Percentiles rank a stretch among this genome's conserved stretches.
These are phyloP conservation scores for Neurospora sp. DNA, from an alignment of 495 filamentous ascomycete genomes.

Conservation along the genomic window DNA sequence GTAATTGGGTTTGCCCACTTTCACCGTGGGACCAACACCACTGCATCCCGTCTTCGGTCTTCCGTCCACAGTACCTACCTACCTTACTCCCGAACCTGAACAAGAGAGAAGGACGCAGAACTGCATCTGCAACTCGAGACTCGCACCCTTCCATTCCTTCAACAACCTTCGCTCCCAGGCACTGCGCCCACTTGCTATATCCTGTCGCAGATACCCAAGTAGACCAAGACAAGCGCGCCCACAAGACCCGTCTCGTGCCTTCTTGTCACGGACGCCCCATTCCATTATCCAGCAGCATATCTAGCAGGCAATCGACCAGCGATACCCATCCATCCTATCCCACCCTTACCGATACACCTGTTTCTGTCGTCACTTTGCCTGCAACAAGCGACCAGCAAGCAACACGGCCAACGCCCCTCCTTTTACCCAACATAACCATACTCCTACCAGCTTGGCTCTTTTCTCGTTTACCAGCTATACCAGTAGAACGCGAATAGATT, in stretches of 20 bases:
- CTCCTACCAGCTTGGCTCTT: background rate
- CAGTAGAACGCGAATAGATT: background rate
- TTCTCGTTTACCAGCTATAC: background rate
- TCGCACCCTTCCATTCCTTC: background rate
- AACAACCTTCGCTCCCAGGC: background rate
- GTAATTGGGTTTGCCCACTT: background rate
- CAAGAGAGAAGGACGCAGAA: background rate
- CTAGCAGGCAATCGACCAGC: background rate
- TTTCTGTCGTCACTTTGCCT: background rate
- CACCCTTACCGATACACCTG: background rate
- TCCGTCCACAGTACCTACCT: background rate
- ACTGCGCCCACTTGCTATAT: background rate
- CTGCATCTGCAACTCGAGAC: background rate
- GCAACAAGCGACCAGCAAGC: background rate
- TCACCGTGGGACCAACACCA: background rate
- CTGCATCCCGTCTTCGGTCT: background rate
- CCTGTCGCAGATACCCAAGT: background rate
- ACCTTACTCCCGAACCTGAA: background rate
- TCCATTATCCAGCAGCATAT: background rate
- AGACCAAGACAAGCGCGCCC: background rate
- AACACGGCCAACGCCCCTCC: background rate
- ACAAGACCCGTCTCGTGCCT: background rate
- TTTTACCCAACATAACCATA: background rate
- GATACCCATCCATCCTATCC: background rate
- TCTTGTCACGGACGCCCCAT: background rate